phyloP scores from a whole-genome alignment of 1,284 basidiomycete species.

The Marasmius tenuissimus region DNA sequence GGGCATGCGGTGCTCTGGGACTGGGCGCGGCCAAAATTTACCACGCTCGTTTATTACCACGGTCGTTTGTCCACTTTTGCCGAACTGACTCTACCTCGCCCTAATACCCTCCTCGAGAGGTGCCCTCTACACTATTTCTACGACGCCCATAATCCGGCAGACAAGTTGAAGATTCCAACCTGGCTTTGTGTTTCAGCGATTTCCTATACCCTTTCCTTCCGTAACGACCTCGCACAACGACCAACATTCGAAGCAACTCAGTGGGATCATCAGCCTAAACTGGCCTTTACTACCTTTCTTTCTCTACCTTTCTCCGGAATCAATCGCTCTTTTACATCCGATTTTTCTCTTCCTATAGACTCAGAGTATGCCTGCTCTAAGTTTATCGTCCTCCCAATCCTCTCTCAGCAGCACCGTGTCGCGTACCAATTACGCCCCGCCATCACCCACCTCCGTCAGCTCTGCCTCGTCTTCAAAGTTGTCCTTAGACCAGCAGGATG shows the following conservation, averaged over 20 bases:
- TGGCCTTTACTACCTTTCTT: slow-evolving; percentile 19
- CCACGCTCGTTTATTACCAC: background rate
- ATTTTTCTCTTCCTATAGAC: slow-evolving; percentile 27
- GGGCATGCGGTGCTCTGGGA: no score
- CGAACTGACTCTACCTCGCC: background rate
- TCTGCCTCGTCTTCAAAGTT: slow-evolving; percentile 54
- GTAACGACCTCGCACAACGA: slow-evolving; percentile 37
- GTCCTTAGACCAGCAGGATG: slow-evolving; percentile 55
- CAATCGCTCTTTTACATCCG: slow-evolving; percentile 23
- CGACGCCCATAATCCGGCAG: slow-evolving; percentile 7
- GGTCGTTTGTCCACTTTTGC: background rate
- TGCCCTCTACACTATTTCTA: slow-evolving; percentile 19
- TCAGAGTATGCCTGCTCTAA: slow-evolving; percentile 40
- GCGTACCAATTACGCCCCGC: slow-evolving; percentile 30
- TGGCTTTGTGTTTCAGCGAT: slow-evolving; percentile 42
- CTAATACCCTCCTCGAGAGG: slow-evolving; percentile 3
- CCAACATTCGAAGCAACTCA: slow-evolving; percentile 50
- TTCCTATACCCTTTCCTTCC: slow-evolving; percentile 38
- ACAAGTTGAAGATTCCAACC: slow-evolving; percentile 34
- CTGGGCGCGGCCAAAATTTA: background rate
- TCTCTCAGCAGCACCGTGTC: slow-evolving; percentile 28
- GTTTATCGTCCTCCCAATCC: slow-evolving; percentile 37
- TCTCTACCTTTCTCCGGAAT: slow-evolving; percentile 24
- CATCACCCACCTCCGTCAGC: slow-evolving; percentile 37
- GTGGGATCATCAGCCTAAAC: slow-evolving; percentile 24